Conservation (phyloP, 2,329 filamentous ascomycete genomes). For the Cladophialophora exuberans region DNA sequence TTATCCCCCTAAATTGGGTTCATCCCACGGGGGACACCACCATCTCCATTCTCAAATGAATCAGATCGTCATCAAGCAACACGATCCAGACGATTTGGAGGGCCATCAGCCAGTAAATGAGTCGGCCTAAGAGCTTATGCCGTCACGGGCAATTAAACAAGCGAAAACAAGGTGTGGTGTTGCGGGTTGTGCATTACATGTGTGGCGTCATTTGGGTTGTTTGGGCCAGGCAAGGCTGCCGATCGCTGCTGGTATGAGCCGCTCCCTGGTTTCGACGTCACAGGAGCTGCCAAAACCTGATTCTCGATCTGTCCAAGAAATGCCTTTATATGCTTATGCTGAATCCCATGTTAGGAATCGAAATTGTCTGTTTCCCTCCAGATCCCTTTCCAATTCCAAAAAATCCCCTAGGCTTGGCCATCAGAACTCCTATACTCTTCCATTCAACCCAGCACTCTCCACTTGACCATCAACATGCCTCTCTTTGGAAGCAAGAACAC, state of each 20-base stretch:
- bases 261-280: constrained; percentile 17
- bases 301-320: constrained; percentile 1
- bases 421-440: neutral
- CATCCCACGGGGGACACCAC: too few relatives aligned
- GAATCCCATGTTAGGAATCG: neutral
- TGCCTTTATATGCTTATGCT: constrained; percentile 5
- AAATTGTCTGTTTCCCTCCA: neutral
- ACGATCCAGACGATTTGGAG: neutral
- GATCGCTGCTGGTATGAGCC: constrained; percentile 20
- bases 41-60: too few relatives aligned
- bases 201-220: constrained; percentile 25
- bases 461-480: constrained; percentile 23
- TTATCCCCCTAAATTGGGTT: too few relatives aligned
- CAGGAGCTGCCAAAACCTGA: constrained; percentile 9
- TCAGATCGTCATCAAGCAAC: constrained; percentile 24
- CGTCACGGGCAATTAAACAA: constrained; percentile 4
- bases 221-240: constrained; percentile 17
- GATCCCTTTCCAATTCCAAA: neutral
- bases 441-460: neutral
- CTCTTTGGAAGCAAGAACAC: constrained; percentile 32
- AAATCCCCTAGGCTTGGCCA: neutral
- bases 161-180: constrained; percentile 8
- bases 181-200: constrained; percentile 1
- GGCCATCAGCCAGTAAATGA: too few relatives aligned
- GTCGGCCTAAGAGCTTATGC: too few relatives aligned